These are phyloP conservation scores for Boletus eberwhitei DNA, from an alignment of 768 basidiomycete genomes.

Conservation along the genomic window DNA sequence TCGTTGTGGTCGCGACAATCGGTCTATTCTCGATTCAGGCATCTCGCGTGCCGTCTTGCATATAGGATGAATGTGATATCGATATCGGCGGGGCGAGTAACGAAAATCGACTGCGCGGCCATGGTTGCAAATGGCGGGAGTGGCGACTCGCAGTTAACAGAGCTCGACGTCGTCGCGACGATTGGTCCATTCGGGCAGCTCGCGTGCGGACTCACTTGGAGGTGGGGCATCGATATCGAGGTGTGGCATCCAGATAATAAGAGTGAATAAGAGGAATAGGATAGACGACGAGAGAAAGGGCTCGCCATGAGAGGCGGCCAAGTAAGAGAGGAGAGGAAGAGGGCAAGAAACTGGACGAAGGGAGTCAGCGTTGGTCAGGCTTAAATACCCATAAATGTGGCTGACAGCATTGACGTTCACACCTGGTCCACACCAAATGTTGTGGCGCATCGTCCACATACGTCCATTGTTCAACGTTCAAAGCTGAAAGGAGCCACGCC, in stretches of 20 bases:
- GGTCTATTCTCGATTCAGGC: background rate
- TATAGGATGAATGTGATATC: background rate
- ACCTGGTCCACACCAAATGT: background rate
- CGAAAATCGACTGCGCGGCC: background rate
- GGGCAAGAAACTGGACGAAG: background rate
- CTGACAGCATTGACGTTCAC: slow-evolving; percentile 3
- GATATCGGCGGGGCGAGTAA: background rate
- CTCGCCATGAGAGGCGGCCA: background rate
- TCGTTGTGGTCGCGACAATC: background rate
- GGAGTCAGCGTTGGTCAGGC: background rate
- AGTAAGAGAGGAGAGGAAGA: background rate
- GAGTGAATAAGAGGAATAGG: background rate
- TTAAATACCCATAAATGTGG: slow-evolving; percentile 12
- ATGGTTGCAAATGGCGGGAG: background rate
- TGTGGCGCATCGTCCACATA: slow-evolving; percentile 2
- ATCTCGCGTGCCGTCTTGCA: slow-evolving; percentile 6
- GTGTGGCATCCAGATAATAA: background rate
- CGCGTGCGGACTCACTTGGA: background rate
- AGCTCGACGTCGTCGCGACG: background rate
- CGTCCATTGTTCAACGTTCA: background rate
- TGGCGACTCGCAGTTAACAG: background rate
- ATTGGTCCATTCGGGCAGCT: background rate
- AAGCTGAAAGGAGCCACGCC: background rate
- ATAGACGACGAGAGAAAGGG: background rate
- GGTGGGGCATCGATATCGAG: background rate